Percentiles rank a stretch among this genome's conserved stretches.
These are phyloP conservation scores for Boeremia exigua DNA, from an alignment of 2,329 filamentous ascomycete species.

Conservation along the genomic window DNA sequence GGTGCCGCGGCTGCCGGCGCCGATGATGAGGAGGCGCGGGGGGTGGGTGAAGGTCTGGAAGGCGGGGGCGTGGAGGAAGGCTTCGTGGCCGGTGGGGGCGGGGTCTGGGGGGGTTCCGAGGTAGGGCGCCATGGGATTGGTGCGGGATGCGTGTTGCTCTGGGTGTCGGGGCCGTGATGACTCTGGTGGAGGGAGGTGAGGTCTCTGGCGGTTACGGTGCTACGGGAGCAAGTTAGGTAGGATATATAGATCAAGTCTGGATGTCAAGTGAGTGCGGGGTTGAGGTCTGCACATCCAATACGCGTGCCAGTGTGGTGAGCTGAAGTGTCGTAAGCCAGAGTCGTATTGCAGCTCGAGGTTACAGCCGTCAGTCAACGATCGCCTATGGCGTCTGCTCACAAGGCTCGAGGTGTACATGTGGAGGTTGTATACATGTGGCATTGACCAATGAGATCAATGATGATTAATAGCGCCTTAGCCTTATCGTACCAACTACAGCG, in stretches of 20 bases:
- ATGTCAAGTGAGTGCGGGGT: constrained; percentile 10
- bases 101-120: not conserved
- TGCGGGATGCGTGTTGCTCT: too few relatives aligned
- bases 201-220: too few relatives aligned
- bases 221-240: too few relatives aligned
- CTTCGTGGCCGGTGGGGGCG: not conserved
- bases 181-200: too few relatives aligned
- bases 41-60: constrained; percentile 31
- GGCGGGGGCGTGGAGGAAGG: constrained; percentile 22
- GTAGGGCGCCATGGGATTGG: constrained; percentile 3
- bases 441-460: constrained; percentile 27
- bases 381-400: not conserved
- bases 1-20: constrained; percentile 47
- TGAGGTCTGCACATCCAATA: not conserved
- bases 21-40: constrained; percentile 47
- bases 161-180: not conserved
- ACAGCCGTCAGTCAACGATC: not conserved
- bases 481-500: not conserved
- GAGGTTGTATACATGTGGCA: constrained; percentile 20
- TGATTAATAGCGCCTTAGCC: constrained; percentile 26
- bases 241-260: too few relatives aligned
- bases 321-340: constrained; percentile 6
- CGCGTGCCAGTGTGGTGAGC: not conserved
- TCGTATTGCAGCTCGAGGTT: constrained; percentile 31
- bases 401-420: constrained; percentile 12